A percentile compares a stretch with the other conserved stretches of the same genome.
phyloP scores from a whole-genome alignment of 1,139 yeast genomes.

The Zygosaccharomyces pseudobailii region DNA sequence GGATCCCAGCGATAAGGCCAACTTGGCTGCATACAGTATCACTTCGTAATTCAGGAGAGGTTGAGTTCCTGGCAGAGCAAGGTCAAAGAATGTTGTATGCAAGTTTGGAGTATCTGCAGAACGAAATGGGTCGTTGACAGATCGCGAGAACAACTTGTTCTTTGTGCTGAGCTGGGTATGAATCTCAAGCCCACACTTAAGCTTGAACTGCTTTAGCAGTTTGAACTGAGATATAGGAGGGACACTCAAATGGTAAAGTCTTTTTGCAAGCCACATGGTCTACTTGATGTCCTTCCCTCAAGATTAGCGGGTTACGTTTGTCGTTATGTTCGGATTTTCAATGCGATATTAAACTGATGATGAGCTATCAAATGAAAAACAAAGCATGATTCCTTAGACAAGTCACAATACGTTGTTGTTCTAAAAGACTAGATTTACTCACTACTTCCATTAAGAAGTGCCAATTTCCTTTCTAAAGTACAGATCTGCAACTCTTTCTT shows the following conservation, averaged over 20 bases:
- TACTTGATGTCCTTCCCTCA: neutral
- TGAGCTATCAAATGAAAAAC: neutral
- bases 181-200: conserved; percentile 87
- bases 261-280: conserved; percentile 4
- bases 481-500: neutral
- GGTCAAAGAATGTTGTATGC: conserved; percentile 72
- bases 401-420: too few species aligned
- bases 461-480: conserved; percentile 3
- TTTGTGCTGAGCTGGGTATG: conserved; percentile 82
- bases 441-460: neutral
- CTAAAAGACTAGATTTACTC: neutral
- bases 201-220: conserved; percentile 27
- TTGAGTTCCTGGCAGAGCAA: conserved; percentile 89
- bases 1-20: conserved; percentile 69
- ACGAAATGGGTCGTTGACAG: conserved; percentile 41
- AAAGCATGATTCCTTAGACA: too few species aligned
- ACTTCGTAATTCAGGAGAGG: conserved; percentile 80
- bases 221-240: conserved; percentile 5
- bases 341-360: neutral
- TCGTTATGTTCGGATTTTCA: neutral
- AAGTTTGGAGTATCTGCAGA: conserved; percentile 57
- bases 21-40: conserved; percentile 59
- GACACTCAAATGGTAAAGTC: conserved; percentile 3
- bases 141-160: conserved; percentile 68
- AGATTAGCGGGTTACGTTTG: neutral